Percentiles rank a stretch among this genome's conserved stretches.
Conservation (phyloP, 345 rosid genomes). For the Salix exigua region DNA sequence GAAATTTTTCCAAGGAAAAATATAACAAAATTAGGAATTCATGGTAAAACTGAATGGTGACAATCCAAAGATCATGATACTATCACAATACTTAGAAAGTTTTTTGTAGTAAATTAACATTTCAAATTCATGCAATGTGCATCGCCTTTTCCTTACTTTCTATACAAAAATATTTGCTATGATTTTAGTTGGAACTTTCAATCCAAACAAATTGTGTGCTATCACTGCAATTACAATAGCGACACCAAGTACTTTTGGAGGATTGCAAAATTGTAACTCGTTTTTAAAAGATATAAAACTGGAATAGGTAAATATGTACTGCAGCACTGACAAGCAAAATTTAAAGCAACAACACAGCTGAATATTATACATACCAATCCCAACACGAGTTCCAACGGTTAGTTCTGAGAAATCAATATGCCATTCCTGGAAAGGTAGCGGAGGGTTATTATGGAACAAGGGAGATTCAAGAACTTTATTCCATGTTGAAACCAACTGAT, state of each 20-base stretch:
- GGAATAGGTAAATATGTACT: background rate
- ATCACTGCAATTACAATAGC: background rate
- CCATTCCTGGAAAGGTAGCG: slow-evolving; percentile 86
- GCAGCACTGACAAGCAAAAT: background rate
- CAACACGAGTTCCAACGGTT: slow-evolving; percentile 92
- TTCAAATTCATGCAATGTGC: background rate
- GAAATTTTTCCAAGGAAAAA: background rate
- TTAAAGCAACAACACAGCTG: background rate
- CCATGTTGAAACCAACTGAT: slow-evolving; percentile 64
- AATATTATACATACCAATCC: slow-evolving; percentile 63
- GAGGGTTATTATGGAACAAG: slow-evolving; percentile 63
- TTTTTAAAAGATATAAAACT: background rate
- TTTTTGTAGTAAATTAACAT: background rate
- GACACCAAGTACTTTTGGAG: background rate
- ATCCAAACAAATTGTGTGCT: background rate
- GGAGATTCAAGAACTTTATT: slow-evolving; percentile 85
- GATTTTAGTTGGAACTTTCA: background rate
- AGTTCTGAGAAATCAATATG: slow-evolving; percentile 90
- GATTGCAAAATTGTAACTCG: background rate
- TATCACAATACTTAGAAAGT: background rate
- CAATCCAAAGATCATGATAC: background rate
- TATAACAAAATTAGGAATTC: background rate
- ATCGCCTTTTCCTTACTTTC: background rate
- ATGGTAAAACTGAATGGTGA: background rate
- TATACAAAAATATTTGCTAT: background rate